phyloP scores from a whole-genome alignment of 2,329 filamentous ascomycete species.

The Clonostachys solani region DNA sequence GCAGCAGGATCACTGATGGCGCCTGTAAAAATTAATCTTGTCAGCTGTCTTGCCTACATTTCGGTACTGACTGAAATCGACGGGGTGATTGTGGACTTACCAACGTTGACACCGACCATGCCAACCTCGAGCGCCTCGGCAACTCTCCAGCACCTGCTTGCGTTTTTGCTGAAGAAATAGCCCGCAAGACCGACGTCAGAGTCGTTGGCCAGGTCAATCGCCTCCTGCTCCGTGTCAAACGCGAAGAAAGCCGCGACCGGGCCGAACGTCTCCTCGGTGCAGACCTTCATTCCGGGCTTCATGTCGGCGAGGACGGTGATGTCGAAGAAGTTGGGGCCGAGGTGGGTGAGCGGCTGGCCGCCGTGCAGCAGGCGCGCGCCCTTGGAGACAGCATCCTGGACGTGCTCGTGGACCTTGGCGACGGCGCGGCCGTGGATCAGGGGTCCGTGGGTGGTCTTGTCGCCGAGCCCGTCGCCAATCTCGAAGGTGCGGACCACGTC shows the following conservation, averaged over 20 bases:
- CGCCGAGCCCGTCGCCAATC: constrained; percentile 55
- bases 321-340: constrained; percentile 72
- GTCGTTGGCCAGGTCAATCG: constrained; percentile 75
- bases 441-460: constrained; percentile 55
- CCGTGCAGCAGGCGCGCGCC: neutral
- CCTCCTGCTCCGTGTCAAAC: constrained; percentile 85
- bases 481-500: constrained; percentile 57
- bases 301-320: constrained; percentile 84
- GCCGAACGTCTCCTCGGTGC: constrained; percentile 89
- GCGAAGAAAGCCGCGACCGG: constrained; percentile 86
- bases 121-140: constrained; percentile 73
- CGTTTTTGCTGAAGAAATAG: constrained; percentile 79
- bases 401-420: constrained; percentile 4
- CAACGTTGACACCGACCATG: constrained; percentile 74
- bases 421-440: constrained; percentile 49
- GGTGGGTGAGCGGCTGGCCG: constrained; percentile 5
- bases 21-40: constrained; percentile 42
- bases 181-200: constrained; percentile 85
- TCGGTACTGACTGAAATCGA: no score
- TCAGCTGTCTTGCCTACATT: no score
- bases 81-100: neutral
- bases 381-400: neutral
- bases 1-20: constrained; percentile 52
- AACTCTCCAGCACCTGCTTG: constrained; percentile 50
- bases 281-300: constrained; percentile 79